Evolutionary conservation across 2,329 filamentous ascomycete species (phyloP), one percentile per base, ranked within the genome.

Genomic region (Juglanconis sp.): DNA sequence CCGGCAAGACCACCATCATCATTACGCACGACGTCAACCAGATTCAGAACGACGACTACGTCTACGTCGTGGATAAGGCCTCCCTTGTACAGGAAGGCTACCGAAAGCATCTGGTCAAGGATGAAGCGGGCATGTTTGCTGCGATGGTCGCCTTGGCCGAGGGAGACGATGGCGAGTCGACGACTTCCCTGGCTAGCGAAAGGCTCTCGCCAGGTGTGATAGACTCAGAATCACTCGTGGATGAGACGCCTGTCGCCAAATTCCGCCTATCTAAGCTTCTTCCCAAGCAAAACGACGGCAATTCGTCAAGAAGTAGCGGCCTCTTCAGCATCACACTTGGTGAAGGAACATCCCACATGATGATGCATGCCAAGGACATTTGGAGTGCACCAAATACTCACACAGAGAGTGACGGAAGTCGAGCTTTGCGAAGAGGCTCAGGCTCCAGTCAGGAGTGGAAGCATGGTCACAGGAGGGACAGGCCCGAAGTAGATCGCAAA

Each of bases 1-100:
- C 76, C 40, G 88, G 84, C 0, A 95, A 91, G 71, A 97, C 93
- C 0, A 98, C 94, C 0, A 90, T 98, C 55, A 86, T 98, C 65
- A 94, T 98, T 67, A 97, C 95, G 0, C 94, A 98, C 68, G 92
- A 98, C 65, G 83, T 95, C 36, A 82, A 85, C 0, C 89, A 94
- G 65, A 94, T 98, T 9, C 72, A 76, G 4, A 76, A 85, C 0
- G 72, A 86, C 0, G 92, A 98, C 64, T 93, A 88, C 63, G 82
- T 96, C 0, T 96, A 93, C 65, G 82, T 96, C 10, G 77, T 98
- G 70, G 88, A 94, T 36, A 75, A 86, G 10, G 89, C 90, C 0
- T 71, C 70, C 0, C 77, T 96, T 0, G 81, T 89, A 0, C 85
- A 92, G 67, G 79, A 89, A 66, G 94, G 92, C 0, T 83, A 84